Conservation (phyloP, 306 rosid genomes). For the Prinsepia uniflora region DNA sequence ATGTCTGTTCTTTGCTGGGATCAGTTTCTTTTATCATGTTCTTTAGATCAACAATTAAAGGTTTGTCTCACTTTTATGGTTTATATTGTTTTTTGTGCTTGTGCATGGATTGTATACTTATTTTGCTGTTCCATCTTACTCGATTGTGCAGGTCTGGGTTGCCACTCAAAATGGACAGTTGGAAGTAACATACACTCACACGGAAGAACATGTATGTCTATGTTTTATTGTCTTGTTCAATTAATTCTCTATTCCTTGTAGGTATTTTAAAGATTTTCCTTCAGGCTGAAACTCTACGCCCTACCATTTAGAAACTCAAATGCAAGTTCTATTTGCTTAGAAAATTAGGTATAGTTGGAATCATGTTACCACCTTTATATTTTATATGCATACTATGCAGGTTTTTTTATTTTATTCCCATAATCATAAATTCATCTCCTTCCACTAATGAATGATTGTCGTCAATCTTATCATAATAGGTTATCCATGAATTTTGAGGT, state of each 20-base stretch:
- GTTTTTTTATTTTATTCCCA: background rate
- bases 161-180: conserved; percentile 84
- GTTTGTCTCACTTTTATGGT: conserved; percentile 30
- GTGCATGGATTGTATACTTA: background rate
- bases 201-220: conserved; percentile 69
- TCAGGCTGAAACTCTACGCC: background rate
- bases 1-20: conserved; percentile 99
- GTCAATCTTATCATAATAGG: background rate
- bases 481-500: background rate
- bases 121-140: conserved; percentile 9
- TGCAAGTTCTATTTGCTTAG: background rate
- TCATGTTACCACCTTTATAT: background rate
- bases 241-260: conserved; percentile 6
- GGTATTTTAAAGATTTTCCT: background rate
- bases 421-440: background rate
- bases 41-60: conserved; percentile 87
- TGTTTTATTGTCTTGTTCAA: background rate
- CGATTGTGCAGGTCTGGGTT: conserved; percentile 72
- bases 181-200: conserved; percentile 86
- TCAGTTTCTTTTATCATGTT: conserved; percentile 83
- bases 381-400: background rate
- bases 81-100: background rate
- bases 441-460: background rate
- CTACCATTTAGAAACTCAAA: background rate
- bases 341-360: background rate